Percentiles rank a stretch among this genome's conserved stretches.
Evolutionary conservation across 1,139 yeast species (phyloP).

Genomic region (Debaryomyces fabryi): DNA sequence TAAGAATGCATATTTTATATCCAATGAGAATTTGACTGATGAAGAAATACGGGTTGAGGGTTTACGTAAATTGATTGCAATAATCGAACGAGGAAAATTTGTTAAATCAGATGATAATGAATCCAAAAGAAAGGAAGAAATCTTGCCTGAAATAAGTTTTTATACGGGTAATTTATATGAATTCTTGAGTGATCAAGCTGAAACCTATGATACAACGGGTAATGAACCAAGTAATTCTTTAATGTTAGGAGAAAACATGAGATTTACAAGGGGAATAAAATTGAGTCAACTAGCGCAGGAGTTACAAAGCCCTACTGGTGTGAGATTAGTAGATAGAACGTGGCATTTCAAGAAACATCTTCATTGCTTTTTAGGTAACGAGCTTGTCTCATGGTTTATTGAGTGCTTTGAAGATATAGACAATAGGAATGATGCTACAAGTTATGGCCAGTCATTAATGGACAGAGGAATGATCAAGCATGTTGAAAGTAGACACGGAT

Average conservation of each 20-base stretch:
- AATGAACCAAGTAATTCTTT: slow-evolving; percentile 32
- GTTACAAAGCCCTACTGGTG: slow-evolving; percentile 59
- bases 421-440: slow-evolving; percentile 79
- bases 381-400: slow-evolving; percentile 81
- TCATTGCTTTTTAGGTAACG: slow-evolving; percentile 83
- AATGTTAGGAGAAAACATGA: slow-evolving; percentile 36
- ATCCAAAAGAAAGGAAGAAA: slow-evolving; percentile 48
- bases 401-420: slow-evolving; percentile 78
- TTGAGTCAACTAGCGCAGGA: slow-evolving; percentile 59
- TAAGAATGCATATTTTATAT: slow-evolving; percentile 51
- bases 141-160: slow-evolving; percentile 75
- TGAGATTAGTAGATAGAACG: slow-evolving; percentile 70
- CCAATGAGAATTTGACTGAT: slow-evolving; percentile 65
- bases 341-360: slow-evolving; percentile 89
- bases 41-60: slow-evolving; percentile 93
- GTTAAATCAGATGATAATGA: slow-evolving; percentile 43
- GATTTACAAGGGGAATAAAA: slow-evolving; percentile 40
- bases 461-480: slow-evolving; percentile 71
- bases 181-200: slow-evolving; percentile 50
- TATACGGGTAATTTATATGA: slow-evolving; percentile 85
- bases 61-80: slow-evolving; percentile 65
- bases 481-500: slow-evolving; percentile 80
- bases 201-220: slow-evolving; percentile 39
- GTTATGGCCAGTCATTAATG: slow-evolving; percentile 78
- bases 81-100: slow-evolving; percentile 64